Evolutionary conservation across 192 early-diverging fungal genomes (phyloP), one percentile per base, ranked within the genome.

Genomic region (Oehlia diaphana): DNA sequence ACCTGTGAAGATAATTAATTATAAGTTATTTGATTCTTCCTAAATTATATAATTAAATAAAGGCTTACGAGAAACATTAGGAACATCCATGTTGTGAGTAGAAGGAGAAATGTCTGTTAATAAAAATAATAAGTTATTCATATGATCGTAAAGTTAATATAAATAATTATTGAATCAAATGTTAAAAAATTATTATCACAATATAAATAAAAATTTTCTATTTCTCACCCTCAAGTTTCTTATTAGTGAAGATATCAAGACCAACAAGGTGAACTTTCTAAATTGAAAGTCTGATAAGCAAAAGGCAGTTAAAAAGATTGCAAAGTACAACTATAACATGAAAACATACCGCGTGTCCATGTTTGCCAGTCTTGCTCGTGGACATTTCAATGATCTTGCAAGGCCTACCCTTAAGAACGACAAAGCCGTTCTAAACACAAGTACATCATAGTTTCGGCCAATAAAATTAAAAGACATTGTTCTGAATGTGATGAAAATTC

Each of bases 321-420:
- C 0, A 72, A 47, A n/a, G 12, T 28, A 12, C 3, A 21, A 31
- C 3, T 31, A 13, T 65, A 28, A 2, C 10, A 28, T 13, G 16
- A 44, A 31, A 44, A 62, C 73, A 33, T 79, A 71, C 77, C 31
- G 98, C 98, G 92, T 99, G 98, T 77, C 97, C 98, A 95, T 99
- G 98, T 96, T 99, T 99, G 84, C 98, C 98, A 82, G 98, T 99
- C 94, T 99, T 99, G 89, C 97, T 99, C 88, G 98, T 99, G 74
- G 96, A 96, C 96, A 99, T 99, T 85, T 98, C 96, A 69, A 97
- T 92, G 74, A 99, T 98, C 94, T 99, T 99, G 93, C 98, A 99
- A 85, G 98, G 98, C 76, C 96, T 95, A 77, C 96, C 95, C 92
- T 99, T 99, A 85, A 99, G 94, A 79, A 96, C 92, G 82, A 99